Percentiles rank a stretch among this genome's conserved stretches.
Conservation (phyloP, 2,329 filamentous ascomycete genomes). For the Hypoxylon sp. region DNA sequence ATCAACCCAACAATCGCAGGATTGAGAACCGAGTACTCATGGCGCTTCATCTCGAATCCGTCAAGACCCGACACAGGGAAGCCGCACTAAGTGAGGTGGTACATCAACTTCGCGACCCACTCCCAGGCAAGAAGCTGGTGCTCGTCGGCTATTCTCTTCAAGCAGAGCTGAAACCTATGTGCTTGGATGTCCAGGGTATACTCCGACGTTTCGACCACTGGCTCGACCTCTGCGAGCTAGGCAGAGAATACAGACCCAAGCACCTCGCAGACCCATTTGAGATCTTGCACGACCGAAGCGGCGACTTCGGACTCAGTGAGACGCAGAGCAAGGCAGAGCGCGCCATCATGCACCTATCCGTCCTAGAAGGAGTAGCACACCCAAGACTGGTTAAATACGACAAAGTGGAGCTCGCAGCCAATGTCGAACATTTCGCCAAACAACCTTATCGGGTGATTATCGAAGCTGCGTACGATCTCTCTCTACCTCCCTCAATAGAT, state of each 20-base stretch:
- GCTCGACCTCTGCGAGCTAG: slow-evolving; percentile 18
- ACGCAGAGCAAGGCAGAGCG: slow-evolving; percentile 2
- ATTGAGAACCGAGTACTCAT: not conserved
- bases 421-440: not conserved
- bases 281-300: not conserved
- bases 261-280: not conserved
- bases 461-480: not conserved
- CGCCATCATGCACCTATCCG: slow-evolving; percentile 23
- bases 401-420: not conserved
- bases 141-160: slow-evolving; percentile 23
- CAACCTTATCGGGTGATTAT: not conserved
- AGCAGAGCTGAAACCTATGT: slow-evolving; percentile 19
- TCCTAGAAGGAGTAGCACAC: slow-evolving; percentile 14
- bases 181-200: slow-evolving; percentile 16
- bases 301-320: not conserved
- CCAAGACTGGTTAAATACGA: not conserved
- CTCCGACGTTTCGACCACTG: slow-evolving; percentile 20
- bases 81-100: slow-evolving; percentile 1
- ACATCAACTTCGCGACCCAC: not conserved
- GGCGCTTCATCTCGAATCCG: not conserved
- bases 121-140: slow-evolving; percentile 2
- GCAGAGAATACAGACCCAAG: not conserved
- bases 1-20: not conserved
- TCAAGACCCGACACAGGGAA: not conserved
- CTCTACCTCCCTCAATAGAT: not conserved